These are phyloP conservation scores for Aspergillus sp. DNA, from an alignment of 2,329 filamentous ascomycete species.

Conservation along the genomic window DNA sequence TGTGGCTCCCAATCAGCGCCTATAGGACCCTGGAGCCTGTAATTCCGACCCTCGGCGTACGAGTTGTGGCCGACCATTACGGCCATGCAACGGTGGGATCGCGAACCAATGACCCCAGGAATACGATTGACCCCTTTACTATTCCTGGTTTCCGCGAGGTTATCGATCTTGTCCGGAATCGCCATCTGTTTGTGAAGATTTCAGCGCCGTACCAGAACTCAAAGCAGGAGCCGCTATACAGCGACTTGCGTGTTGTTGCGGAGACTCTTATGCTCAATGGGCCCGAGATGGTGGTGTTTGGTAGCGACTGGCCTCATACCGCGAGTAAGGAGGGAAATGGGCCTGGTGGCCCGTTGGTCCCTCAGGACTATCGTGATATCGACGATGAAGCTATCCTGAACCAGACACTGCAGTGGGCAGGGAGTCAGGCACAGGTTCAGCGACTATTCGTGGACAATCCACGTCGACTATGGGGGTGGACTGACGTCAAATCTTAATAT, in stretches of 20 bases:
- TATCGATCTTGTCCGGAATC: not conserved
- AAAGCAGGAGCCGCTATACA: not conserved
- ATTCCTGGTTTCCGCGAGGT: not conserved
- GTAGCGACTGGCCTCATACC: not conserved
- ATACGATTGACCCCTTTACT: not conserved
- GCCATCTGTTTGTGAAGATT: not conserved
- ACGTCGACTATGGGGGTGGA: not conserved
- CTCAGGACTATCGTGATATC: not conserved
- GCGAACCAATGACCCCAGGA: not conserved
- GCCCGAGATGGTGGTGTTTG: not conserved
- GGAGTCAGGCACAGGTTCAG: not conserved
- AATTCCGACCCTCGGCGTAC: not conserved
- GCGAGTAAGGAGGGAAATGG: not conserved
- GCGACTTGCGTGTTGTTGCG: not conserved
- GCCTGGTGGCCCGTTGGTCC: not conserved
- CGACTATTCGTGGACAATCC: not conserved
- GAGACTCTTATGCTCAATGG: not conserved
- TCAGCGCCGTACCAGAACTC: conserved; percentile 2
- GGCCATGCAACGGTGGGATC: not conserved
- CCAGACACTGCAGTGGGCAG: not conserved
- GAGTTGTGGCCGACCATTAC: not conserved
- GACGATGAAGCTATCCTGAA: not conserved
- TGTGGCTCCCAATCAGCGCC: not conserved
- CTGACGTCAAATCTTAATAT: not conserved
- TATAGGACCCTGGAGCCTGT: not conserved